Percentiles rank a stretch among this genome's conserved stretches.
Evolutionary conservation across 768 basidiomycete genomes (phyloP).

Genomic region (Roridomyces roridus): DNA sequence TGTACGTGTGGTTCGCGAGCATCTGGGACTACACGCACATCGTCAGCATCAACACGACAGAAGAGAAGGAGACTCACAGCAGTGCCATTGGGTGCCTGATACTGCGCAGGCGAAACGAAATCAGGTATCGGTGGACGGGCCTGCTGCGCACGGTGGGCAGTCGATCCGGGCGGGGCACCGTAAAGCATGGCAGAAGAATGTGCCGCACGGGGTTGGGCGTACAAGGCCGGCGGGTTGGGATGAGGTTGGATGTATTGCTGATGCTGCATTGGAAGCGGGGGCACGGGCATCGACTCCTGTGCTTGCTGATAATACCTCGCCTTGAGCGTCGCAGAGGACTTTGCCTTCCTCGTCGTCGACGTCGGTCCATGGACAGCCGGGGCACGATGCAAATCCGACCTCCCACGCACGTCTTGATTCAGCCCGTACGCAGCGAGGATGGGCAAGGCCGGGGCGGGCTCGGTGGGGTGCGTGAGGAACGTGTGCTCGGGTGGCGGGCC

Average conservation of each 20-base stretch:
- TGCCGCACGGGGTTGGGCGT: slow-evolving; percentile 7
- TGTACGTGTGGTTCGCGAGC: too few species aligned
- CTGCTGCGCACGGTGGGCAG: neutral
- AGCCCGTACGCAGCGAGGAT: neutral
- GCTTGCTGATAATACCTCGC: neutral
- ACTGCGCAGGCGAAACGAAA: neutral
- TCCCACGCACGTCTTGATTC: too few species aligned
- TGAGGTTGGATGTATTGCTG: neutral
- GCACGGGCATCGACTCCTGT: neutral
- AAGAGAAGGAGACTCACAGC: slow-evolving; percentile 1
- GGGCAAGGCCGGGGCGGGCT: neutral
- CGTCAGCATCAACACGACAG: too few species aligned
- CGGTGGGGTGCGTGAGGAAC: neutral
- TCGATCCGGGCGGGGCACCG: neutral
- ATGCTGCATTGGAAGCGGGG: neutral
- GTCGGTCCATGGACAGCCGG: too few species aligned
- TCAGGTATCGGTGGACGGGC: neutral
- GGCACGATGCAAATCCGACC: too few species aligned
- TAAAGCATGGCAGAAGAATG: slow-evolving; percentile 14
- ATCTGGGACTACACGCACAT: slow-evolving; percentile 8
- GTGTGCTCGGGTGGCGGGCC: neutral
- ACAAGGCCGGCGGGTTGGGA: too few species aligned
- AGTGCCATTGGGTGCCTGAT: slow-evolving; percentile 6
- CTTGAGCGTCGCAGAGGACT: slow-evolving; percentile 9
- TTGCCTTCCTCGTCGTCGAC: neutral